phyloP scores from a whole-genome alignment of 805 yeast species.

The Suhomyces pyralidae region DNA sequence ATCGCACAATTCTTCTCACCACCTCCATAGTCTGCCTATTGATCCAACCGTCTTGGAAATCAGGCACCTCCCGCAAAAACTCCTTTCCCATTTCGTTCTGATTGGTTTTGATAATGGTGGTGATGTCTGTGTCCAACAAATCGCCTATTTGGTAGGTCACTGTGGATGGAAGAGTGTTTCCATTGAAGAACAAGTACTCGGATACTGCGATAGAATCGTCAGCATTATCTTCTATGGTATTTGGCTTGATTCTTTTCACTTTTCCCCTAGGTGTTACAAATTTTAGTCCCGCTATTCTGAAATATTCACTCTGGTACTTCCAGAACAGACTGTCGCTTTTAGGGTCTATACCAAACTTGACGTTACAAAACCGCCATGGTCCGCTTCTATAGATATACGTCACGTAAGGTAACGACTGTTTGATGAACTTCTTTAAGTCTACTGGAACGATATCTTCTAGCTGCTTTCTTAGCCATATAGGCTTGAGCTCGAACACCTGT shows the following conservation, averaged over 20 bases:
- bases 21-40: slow-evolving; percentile 57
- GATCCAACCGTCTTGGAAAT: slow-evolving; percentile 80
- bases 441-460: slow-evolving; percentile 54
- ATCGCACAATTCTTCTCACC: slow-evolving; percentile 66
- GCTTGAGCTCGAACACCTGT: slow-evolving; percentile 61
- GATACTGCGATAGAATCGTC: slow-evolving; percentile 21
- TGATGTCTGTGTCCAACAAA: slow-evolving; percentile 62
- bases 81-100: slow-evolving; percentile 29
- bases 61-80: slow-evolving; percentile 32
- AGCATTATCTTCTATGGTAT: slow-evolving; percentile 16
- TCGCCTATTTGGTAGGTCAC: slow-evolving; percentile 80
- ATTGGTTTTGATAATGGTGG: slow-evolving; percentile 35
- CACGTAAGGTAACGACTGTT: slow-evolving; percentile 80
- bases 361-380: slow-evolving; percentile 90
- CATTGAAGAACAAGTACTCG: slow-evolving; percentile 61
- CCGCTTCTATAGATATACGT: slow-evolving; percentile 83
- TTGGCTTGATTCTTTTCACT: slow-evolving; percentile 22
- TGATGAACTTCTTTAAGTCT: slow-evolving; percentile 45
- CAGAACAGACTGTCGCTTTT: slow-evolving; percentile 50
- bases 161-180: slow-evolving; percentile 62
- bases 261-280: slow-evolving; percentile 7
- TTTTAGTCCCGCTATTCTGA: slow-evolving; percentile 48
- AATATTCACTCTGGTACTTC: slow-evolving; percentile 80
- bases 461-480: slow-evolving; percentile 83
- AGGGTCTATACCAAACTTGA: slow-evolving; percentile 79